Conservation (phyloP, 305 asterid genomes). For the Solanum chacoense region DNA sequence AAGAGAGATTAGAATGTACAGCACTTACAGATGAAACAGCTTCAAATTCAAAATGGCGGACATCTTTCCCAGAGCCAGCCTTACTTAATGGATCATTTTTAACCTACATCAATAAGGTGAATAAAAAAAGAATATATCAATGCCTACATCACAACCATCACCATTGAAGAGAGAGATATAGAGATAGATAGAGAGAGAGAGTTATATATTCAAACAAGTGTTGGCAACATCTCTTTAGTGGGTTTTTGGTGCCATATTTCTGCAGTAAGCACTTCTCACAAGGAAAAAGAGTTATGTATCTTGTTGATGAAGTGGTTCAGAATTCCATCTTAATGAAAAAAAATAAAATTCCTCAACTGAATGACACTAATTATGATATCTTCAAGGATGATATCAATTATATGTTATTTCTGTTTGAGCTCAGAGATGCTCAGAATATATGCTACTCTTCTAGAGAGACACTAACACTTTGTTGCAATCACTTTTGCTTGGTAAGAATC, state of each 20-base stretch:
- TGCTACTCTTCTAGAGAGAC: background rate
- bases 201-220: background rate
- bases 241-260: background rate
- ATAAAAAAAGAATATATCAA: background rate
- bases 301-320: background rate
- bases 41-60: constrained; percentile 79
- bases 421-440: background rate
- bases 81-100: constrained; percentile 41
- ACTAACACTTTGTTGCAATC: background rate
- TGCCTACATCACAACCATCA: background rate
- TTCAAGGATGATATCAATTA: background rate
- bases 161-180: background rate
- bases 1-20: constrained; percentile 7
- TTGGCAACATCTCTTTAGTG: background rate
- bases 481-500: background rate
- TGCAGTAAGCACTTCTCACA: background rate
- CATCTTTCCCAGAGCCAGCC: constrained; percentile 61
- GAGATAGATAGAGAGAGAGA: background rate
- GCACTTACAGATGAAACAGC: constrained; percentile 82
- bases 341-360: background rate
- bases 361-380: background rate
- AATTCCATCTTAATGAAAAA: background rate
- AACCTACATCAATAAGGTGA: constrained; percentile 31
- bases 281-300: background rate
- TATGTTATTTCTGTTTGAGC: background rate